Conservation (phyloP, 1,284 basidiomycete genomes). For the Schizophyllum amplum region DNA sequence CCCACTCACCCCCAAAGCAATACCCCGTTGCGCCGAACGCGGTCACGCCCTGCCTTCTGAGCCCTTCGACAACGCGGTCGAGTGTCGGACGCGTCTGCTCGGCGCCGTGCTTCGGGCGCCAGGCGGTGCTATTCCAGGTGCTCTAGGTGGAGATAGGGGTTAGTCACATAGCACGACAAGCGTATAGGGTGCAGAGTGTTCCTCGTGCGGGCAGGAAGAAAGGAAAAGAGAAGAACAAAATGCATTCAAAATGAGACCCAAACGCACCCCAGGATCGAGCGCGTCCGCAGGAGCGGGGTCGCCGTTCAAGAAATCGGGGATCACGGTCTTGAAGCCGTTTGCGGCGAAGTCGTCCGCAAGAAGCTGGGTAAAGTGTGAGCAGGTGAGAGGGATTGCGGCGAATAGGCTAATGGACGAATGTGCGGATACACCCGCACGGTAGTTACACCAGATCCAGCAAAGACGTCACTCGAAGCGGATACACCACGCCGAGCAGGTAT, state of each 20-base stretch:
- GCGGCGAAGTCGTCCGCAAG: constrained; percentile 67
- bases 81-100: constrained; percentile 18
- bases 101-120: constrained; percentile 17
- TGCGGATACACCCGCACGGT: too few species aligned
- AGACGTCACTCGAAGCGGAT: not conserved
- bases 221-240: not conserved
- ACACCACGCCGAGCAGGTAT: too few species aligned
- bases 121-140: constrained; percentile 12
- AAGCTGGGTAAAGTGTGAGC: constrained; percentile 32
- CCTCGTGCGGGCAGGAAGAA: too few species aligned
- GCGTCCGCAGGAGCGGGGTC: constrained; percentile 23
- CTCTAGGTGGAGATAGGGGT: too few species aligned
- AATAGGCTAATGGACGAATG: too few species aligned
- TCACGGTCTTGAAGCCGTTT: constrained; percentile 35
- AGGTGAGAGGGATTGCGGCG: too few species aligned
- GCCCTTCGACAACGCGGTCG: constrained; percentile 17
- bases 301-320: constrained; percentile 28
- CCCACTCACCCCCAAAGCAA: constrained; percentile 26
- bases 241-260: not conserved
- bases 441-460: not conserved
- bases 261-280: not conserved
- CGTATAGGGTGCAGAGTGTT: too few species aligned
- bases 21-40: constrained; percentile 21
- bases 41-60: constrained; percentile 19
- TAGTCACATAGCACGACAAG: too few species aligned